Evolutionary conservation across 2,329 filamentous ascomycete species (phyloP).

Genomic region (Cadophora malorum): DNA sequence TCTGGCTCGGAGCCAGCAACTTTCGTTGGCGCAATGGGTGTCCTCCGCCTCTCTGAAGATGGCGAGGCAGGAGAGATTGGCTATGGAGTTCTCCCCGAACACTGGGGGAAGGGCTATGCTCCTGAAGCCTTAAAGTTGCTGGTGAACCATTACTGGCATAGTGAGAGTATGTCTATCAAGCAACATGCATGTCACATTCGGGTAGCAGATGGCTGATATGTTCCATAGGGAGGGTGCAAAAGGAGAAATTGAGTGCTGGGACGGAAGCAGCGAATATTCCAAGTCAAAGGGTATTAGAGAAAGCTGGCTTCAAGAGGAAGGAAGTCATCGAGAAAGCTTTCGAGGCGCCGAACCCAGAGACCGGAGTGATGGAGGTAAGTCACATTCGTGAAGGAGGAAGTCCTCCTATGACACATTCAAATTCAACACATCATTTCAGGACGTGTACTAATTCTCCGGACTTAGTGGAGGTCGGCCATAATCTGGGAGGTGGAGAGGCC

Average conservation of each 20-base stretch:
- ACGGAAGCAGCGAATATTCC: conserved; percentile 24
- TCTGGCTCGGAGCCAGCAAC: not conserved
- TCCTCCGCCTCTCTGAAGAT: conserved; percentile 22
- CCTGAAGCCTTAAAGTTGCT: conserved; percentile 32
- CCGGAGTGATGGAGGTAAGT: conserved; percentile 17
- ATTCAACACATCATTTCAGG: not conserved
- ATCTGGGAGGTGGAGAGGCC: conserved; percentile 24
- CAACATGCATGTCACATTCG: not conserved
- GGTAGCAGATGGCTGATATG: not conserved
- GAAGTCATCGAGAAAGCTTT: conserved; percentile 19
- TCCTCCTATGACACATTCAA: not conserved
- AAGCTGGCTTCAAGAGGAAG: conserved; percentile 26
- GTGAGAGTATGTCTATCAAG: conserved; percentile 18
- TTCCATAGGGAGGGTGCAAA: conserved; percentile 21
- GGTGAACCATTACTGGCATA: conserved; percentile 23
- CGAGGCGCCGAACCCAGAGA: conserved; percentile 17
- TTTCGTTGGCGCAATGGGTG: conserved; percentile 29
- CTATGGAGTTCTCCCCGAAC: conserved; percentile 30
- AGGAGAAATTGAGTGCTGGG: conserved; percentile 20
- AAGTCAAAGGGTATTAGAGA: conserved; percentile 28
- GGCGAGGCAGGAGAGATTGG: conserved; percentile 25
- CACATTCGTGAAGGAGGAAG: not conserved
- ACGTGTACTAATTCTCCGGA: not conserved
- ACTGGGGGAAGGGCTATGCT: conserved; percentile 33
- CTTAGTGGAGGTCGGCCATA: conserved; percentile 7